Evolutionary conservation across 2,329 filamentous ascomycete genomes (phyloP).

Genomic region (Arachnomyces sp.): DNA sequence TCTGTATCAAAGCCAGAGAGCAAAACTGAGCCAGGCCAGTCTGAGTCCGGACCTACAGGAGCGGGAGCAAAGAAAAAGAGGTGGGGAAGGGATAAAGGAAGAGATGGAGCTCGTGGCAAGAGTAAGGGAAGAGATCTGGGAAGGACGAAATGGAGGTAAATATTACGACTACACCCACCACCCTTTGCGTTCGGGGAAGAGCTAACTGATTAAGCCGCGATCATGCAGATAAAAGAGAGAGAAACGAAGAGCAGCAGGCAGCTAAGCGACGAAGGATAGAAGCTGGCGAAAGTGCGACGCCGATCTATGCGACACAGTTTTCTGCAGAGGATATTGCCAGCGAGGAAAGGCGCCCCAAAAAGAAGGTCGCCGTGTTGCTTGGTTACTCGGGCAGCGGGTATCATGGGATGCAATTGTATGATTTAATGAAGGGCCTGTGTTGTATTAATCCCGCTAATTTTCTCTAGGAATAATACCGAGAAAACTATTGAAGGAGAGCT

Average conservation of each 20-base stretch:
- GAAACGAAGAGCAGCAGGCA: slow-evolving; percentile 44
- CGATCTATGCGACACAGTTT: slow-evolving; percentile 53
- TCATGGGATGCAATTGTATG: slow-evolving; percentile 84
- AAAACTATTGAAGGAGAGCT: slow-evolving; percentile 95
- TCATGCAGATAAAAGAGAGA: slow-evolving; percentile 46
- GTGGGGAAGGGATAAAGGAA: slow-evolving; percentile 28
- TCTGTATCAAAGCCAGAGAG: no score
- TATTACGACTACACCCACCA: slow-evolving; percentile 12
- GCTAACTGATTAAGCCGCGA: slow-evolving; percentile 49
- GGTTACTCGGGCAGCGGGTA: slow-evolving; percentile 96
- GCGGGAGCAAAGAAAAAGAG: slow-evolving; percentile 10
- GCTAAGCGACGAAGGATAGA: slow-evolving; percentile 51
- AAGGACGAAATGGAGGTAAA: slow-evolving; percentile 58
- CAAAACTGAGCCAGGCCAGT: no score
- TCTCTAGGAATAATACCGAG: slow-evolving; percentile 48
- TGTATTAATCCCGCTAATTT: slow-evolving; percentile 2
- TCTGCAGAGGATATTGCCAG: slow-evolving; percentile 76
- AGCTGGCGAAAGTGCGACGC: slow-evolving; percentile 34
- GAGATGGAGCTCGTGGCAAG: slow-evolving; percentile 29
- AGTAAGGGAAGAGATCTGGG: slow-evolving; percentile 62
- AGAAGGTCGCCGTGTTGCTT: slow-evolving; percentile 91
- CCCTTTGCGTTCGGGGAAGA: slow-evolving; percentile 12
- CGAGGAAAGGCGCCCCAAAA: slow-evolving; percentile 82
- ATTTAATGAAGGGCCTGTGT: neutral
- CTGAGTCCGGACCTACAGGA: no score